Evolutionary conservation across 2,329 filamentous ascomycete genomes (phyloP).

Genomic region (Trichothecium sympodiale): DNA sequence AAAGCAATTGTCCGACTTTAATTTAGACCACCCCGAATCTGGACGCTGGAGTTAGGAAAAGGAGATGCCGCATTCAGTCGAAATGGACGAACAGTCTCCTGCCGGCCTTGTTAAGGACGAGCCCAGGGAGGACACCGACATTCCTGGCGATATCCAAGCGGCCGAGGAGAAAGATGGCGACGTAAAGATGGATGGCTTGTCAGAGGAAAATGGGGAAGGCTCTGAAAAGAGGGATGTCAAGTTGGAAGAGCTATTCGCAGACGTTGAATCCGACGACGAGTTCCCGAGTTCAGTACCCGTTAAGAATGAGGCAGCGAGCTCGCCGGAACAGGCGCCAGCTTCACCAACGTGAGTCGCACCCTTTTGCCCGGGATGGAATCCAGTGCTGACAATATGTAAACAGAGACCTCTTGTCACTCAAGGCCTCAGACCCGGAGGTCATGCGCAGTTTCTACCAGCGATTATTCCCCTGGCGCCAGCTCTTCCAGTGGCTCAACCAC

Average conservation of each 20-base stretch:
- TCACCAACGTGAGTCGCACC: slow-evolving; percentile 30
- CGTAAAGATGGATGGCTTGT: slow-evolving; percentile 28
- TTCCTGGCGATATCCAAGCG: slow-evolving; percentile 17
- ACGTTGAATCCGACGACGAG: slow-evolving; percentile 50
- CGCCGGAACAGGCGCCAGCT: slow-evolving; percentile 24
- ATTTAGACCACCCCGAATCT: neutral
- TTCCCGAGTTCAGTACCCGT: slow-evolving; percentile 40
- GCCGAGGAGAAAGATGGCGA: slow-evolving; percentile 16
- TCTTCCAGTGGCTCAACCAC: slow-evolving; percentile 98
- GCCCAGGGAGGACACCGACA: slow-evolving; percentile 19
- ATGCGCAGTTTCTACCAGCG: slow-evolving; percentile 94
- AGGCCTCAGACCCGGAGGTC: slow-evolving; percentile 64
- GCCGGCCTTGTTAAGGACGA: slow-evolving; percentile 18
- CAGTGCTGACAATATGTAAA: too few species aligned
- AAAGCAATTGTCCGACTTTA: neutral
- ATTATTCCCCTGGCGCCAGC: slow-evolving; percentile 83
- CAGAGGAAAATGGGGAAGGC: too few species aligned
- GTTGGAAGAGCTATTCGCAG: slow-evolving; percentile 48
- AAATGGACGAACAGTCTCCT: slow-evolving; percentile 17
- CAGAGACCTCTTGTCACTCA: slow-evolving; percentile 25
- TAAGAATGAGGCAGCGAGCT: slow-evolving; percentile 26
- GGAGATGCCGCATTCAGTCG: slow-evolving; percentile 35
- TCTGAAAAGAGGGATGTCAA: slow-evolving; percentile 37
- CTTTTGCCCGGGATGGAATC: too few species aligned
- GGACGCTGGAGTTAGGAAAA: neutral